These are phyloP conservation scores for Phytopythium boreale DNA, from an alignment of 352 stramenopile species.

Conservation along the genomic window DNA sequence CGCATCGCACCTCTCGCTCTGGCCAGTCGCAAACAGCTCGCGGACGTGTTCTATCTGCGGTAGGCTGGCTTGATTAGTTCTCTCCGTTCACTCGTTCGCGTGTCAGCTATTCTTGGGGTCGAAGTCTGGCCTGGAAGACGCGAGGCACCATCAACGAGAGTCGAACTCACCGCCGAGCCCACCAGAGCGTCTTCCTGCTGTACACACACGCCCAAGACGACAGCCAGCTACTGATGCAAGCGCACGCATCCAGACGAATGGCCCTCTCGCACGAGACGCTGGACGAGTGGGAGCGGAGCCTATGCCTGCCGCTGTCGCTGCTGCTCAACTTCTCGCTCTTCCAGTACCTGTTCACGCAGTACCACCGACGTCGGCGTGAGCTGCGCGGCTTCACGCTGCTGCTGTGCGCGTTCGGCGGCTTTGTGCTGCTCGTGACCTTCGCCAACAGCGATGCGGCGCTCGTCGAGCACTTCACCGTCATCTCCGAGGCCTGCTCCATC, in stretches of 20 bases:
- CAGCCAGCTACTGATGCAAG: background rate
- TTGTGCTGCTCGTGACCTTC: slow-evolving; percentile 12
- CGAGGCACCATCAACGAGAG: background rate
- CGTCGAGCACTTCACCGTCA: slow-evolving; percentile 10
- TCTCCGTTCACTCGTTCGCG: no score
- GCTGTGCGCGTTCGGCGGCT: slow-evolving; percentile 8
- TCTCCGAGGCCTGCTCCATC: slow-evolving; percentile 17
- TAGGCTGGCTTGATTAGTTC: no score
- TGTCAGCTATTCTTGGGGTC: background rate
- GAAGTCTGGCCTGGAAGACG: background rate
- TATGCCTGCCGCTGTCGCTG: slow-evolving; percentile 12
- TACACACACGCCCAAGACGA: background rate
- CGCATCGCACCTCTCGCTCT: no score
- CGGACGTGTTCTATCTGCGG: no score
- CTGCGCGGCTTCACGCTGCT: slow-evolving; percentile 4
- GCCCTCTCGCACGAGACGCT: background rate
- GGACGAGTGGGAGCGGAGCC: slow-evolving; percentile 6
- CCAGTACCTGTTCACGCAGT: slow-evolving; percentile 14
- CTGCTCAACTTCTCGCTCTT: slow-evolving; percentile 17
- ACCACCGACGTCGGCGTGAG: slow-evolving; percentile 3
- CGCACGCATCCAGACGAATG: background rate
- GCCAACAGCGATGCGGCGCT: slow-evolving; percentile 2
- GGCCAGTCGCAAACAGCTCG: no score
- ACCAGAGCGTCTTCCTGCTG: background rate
- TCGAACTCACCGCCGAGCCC: background rate